Evolutionary conservation across 371 early-diverging fungal genomes (phyloP).

Genomic region (Syncephalis plumigaleata): DNA sequence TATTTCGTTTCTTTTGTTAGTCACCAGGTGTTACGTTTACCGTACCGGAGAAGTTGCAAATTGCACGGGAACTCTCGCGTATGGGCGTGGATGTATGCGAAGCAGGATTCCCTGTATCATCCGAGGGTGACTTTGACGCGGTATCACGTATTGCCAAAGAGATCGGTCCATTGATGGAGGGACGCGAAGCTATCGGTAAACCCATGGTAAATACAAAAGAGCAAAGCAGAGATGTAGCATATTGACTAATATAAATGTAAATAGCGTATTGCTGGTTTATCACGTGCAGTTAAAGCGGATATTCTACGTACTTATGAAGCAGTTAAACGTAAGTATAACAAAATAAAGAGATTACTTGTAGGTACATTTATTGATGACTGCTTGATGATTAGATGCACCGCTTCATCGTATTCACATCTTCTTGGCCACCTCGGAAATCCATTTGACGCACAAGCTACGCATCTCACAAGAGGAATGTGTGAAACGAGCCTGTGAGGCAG

Average conservation of each 20-base stretch:
- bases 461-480: constrained; percentile 78
- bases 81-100: constrained; percentile 91
- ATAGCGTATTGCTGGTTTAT: constrained; percentile 73
- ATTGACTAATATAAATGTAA: background rate
- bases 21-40: constrained; percentile 91
- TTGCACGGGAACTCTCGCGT: constrained; percentile 75
- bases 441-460: constrained; percentile 82
- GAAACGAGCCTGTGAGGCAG: constrained; percentile 65
- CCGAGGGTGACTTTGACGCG: constrained; percentile 88
- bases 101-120: constrained; percentile 89
- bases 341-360: too few species aligned
- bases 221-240: constrained; percentile 15
- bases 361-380: too few species aligned
- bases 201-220: constrained; percentile 50
- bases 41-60: constrained; percentile 80
- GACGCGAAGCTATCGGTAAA: constrained; percentile 56
- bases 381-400: constrained; percentile 47
- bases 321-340: constrained; percentile 23
- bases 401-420: constrained; percentile 81
- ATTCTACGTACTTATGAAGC: constrained; percentile 84
- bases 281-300: constrained; percentile 72
- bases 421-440: constrained; percentile 91
- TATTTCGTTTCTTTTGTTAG: too few species aligned
- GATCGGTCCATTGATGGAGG: constrained; percentile 69
- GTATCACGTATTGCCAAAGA: constrained; percentile 83